phyloP scores from a whole-genome alignment of 2,329 filamentous ascomycete species.

The Sphaerulina musiva region DNA sequence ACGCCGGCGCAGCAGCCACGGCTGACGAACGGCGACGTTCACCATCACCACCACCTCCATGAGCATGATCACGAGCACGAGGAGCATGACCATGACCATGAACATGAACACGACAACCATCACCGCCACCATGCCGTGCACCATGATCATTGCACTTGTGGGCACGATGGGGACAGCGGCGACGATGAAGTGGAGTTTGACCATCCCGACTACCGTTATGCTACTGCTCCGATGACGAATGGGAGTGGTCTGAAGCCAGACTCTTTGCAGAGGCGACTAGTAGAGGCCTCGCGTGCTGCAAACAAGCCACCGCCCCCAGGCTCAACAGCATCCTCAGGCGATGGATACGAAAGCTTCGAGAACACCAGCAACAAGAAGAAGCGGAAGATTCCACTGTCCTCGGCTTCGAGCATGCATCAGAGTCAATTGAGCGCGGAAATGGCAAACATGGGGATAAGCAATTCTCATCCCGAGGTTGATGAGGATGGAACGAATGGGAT shows the following conservation, averaged over 20 bases:
- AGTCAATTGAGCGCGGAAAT: slow-evolving; percentile 57
- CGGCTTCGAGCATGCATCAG: slow-evolving; percentile 58
- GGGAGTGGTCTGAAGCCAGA: slow-evolving; percentile 26
- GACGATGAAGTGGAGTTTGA: slow-evolving; percentile 50
- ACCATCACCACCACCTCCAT: slow-evolving; percentile 23
- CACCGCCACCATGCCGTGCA: slow-evolving; percentile 21
- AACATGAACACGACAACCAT: slow-evolving; percentile 21
- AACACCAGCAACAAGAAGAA: slow-evolving; percentile 99
- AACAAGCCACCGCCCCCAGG: slow-evolving; percentile 37
- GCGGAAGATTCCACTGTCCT: slow-evolving; percentile 88
- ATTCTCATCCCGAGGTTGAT: slow-evolving; percentile 36
- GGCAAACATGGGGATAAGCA: slow-evolving; percentile 55
- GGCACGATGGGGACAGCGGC: slow-evolving; percentile 53
- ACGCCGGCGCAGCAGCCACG: slow-evolving; percentile 19
- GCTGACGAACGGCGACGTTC: slow-evolving; percentile 23
- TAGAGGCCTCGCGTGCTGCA: slow-evolving; percentile 33
- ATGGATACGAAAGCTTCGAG: slow-evolving; percentile 95
- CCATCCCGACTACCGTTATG: slow-evolving; percentile 36
- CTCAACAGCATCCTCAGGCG: slow-evolving; percentile 62
- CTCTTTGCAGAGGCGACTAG: slow-evolving; percentile 31
- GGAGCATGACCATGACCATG: slow-evolving; percentile 48
- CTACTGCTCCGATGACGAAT: slow-evolving; percentile 34
- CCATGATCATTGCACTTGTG: slow-evolving; percentile 40
- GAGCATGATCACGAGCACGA: slow-evolving; percentile 39
- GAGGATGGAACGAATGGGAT: slow-evolving; percentile 35